Base-by-base conservation (phyloP, 2,329 filamentous ascomycete genomes). In the Neofusicoccum laricinum region DNA sequence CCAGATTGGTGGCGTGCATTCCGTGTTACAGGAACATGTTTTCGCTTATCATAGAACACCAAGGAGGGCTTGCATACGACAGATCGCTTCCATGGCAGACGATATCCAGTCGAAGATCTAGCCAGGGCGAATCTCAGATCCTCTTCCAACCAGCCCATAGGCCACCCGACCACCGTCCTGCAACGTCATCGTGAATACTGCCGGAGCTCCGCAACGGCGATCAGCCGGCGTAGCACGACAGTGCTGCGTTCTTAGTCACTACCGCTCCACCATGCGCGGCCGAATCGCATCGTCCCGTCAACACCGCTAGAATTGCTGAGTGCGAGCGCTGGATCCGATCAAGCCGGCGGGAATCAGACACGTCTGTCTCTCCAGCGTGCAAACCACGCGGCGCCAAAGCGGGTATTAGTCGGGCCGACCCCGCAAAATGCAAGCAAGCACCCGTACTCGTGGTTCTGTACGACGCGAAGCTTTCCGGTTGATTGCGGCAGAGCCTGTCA, bases 331-430 rank as follows among this genome's bases (percentile, higher is more conserved):
- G 8, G 25, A 43, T 32, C 53, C 21, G 15, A 10, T 17, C 53
- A 34, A 58, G 15, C n/a, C 19, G 11, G 12, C 21, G 25, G 2
- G 32, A 32, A n/a, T 19, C 36, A 43, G 30, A 45, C 40, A 32
- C 15, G 2, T 45, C 38, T n/a, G 21, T 32, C 41, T 45, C 25
- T 45, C 21, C n/a, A n/a, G n/a, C n/a, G n/a, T n/a, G n/a, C 40
- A 36, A 30, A n/a, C 11, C 2, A 34, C n/a, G 53, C 38, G 3
- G 7, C 40, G 41, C 30, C 55, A 59, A 25, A 48, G 41, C 55
- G 55, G 55, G 40, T 36, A 46, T 59, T 59, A 40, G 40, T 38
- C 55, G 41, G 55, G 15, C 55, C 41, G 55, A 59, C 55, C 55
- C 55, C 55, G 55, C 55, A 59, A 45, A 59, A 46, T 46, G 41